Percentiles rank a stretch among this genome's conserved stretches.
These are phyloP conservation scores for Platanus orientalis DNA, from an alignment of 164 flowering plant genomes.

Conservation along the genomic window DNA sequence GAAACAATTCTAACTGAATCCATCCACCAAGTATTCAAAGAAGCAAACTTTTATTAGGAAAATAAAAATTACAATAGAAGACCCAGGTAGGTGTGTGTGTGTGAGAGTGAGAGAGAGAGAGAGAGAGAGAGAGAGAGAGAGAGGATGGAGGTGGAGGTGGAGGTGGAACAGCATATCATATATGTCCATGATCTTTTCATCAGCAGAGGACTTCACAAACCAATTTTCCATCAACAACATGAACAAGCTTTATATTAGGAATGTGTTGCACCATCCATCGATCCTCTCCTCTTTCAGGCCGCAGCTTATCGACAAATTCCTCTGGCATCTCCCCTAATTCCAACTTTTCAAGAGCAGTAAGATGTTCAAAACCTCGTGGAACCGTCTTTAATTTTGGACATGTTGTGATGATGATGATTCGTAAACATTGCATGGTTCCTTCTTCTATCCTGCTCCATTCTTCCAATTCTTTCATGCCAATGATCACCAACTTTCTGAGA, in stretches of 20 bases:
- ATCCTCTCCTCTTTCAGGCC: neutral
- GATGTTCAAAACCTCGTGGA: neutral
- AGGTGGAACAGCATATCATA: too few species aligned
- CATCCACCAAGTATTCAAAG: too few species aligned
- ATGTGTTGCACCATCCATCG: neutral
- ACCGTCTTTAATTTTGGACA: neutral
- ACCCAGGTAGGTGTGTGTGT: too few species aligned
- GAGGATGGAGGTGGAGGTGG: too few species aligned
- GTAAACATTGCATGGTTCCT: constrained; percentile 3
- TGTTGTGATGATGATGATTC: neutral
- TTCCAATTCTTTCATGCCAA: neutral
- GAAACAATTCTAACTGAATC: too few species aligned
- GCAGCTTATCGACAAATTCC: neutral
- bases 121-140: too few species aligned
- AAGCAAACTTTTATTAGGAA: too few species aligned
- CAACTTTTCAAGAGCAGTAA: neutral
- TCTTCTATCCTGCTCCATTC: neutral
- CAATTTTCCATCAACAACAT: neutral
- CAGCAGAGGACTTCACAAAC: neutral
- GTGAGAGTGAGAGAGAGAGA: too few species aligned
- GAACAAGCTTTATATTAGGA: neutral
- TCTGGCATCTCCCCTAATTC: neutral
- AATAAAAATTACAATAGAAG: too few species aligned
- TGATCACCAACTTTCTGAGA: constrained; percentile 1
- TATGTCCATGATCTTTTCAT: too few species aligned